These are phyloP conservation scores for Coffea eugenioides DNA, from an alignment of 257 asterid genomes.

Conservation along the genomic window DNA sequence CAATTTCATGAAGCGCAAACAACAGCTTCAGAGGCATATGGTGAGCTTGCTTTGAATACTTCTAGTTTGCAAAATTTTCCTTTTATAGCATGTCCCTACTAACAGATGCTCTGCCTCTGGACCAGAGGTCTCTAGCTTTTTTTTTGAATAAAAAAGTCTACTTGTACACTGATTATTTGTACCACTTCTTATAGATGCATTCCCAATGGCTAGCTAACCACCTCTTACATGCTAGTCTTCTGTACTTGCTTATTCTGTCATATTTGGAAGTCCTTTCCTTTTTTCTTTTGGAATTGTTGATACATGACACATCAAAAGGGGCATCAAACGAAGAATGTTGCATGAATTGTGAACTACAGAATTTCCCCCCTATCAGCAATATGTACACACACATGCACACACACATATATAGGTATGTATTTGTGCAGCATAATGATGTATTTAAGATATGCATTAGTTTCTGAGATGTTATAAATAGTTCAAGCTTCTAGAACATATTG, in stretches of 20 bases:
- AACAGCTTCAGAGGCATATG: conserved; percentile 98
- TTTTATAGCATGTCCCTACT: neutral
- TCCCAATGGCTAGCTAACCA: neutral
- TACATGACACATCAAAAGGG: neutral
- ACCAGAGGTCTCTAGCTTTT: neutral
- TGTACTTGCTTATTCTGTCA: neutral
- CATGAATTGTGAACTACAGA: neutral
- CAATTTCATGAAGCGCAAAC: conserved; percentile 96
- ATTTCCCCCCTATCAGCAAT: neutral
- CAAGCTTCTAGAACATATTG: neutral
- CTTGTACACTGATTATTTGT: neutral
- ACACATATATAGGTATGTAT: too few species aligned
- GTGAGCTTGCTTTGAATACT: conserved; percentile 39
- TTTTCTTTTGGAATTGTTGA: neutral
- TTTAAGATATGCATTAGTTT: too few species aligned
- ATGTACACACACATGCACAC: too few species aligned
- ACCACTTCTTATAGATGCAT: neutral
- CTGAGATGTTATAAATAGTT: neutral
- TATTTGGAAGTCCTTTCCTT: neutral
- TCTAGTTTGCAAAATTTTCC: neutral
- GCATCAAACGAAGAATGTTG: too few species aligned
- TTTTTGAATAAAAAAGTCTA: neutral
- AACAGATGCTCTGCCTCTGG: too few species aligned
- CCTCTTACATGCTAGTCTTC: neutral
- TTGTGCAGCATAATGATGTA: too few species aligned